These are phyloP conservation scores for Exophiala phaeomuriformis DNA, from an alignment of 2,329 filamentous ascomycete genomes.

Conservation along the genomic window DNA sequence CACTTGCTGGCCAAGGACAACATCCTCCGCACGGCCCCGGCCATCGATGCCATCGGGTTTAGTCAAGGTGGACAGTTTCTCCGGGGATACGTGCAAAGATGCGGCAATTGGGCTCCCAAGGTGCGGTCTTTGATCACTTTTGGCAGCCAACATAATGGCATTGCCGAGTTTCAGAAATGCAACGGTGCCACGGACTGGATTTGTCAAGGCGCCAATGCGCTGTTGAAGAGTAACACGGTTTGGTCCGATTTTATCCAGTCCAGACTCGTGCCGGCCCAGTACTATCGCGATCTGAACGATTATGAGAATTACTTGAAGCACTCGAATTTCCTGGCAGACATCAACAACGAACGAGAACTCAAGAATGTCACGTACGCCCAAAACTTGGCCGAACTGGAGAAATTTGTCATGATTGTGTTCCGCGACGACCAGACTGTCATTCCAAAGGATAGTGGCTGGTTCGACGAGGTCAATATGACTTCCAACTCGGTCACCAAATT, in stretches of 20 bases:
- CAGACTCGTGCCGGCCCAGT: constrained; percentile 84
- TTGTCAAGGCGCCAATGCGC: constrained; percentile 69
- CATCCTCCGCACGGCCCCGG: constrained; percentile 72
- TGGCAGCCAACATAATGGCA: constrained; percentile 87
- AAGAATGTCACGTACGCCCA: constrained; percentile 70
- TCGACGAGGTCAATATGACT: constrained; percentile 72
- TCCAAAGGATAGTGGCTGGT: constrained; percentile 87
- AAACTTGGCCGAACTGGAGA: constrained; percentile 62
- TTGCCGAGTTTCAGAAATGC: constrained; percentile 73
- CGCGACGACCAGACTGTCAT: constrained; percentile 77
- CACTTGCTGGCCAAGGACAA: constrained; percentile 65
- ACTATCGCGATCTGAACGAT: constrained; percentile 69
- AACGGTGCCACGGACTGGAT: constrained; percentile 59
- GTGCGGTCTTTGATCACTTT: constrained; percentile 79
- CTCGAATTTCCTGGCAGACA: constrained; percentile 86
- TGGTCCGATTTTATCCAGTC: constrained; percentile 74
- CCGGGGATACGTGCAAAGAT: constrained; percentile 82
- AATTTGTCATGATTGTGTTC: constrained; percentile 86
- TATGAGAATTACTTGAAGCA: constrained; percentile 66
- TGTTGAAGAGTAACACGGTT: constrained; percentile 65
- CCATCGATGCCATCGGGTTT: constrained; percentile 86
- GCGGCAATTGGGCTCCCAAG: constrained; percentile 57
- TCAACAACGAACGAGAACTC: constrained; percentile 78
- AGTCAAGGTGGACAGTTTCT: constrained; percentile 94
- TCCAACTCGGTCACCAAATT: constrained; percentile 56